Evolutionary conservation across 2,329 filamentous ascomycete genomes (phyloP).

Genomic region (Phaeosphaeria sp.): DNA sequence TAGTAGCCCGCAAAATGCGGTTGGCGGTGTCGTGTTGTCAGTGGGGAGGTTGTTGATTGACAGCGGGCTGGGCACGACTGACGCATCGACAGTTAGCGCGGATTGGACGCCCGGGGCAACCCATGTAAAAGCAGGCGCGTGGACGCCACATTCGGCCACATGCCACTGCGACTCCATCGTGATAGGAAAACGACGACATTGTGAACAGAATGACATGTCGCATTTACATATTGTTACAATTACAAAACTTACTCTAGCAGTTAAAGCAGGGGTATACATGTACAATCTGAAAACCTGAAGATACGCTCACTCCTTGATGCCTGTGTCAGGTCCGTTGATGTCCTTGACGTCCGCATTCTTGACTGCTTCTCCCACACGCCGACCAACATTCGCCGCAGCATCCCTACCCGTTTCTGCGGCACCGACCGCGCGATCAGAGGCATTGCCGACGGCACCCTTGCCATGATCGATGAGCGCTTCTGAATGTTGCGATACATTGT

Average conservation of each 20-base stretch:
- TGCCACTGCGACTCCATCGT: neutral
- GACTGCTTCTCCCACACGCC: constrained; percentile 26
- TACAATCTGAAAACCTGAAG: constrained; percentile 16
- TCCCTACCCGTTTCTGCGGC: constrained; percentile 27
- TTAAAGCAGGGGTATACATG: constrained; percentile 16
- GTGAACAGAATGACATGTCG: neutral
- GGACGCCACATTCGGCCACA: neutral
- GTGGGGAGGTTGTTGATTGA: constrained; percentile 28
- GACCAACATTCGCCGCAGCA: constrained; percentile 8
- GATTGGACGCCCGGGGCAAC: constrained; percentile 18
- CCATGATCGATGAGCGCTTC: constrained; percentile 19
- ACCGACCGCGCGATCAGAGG: constrained; percentile 14
- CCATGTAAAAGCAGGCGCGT: neutral
- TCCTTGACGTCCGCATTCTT: constrained; percentile 22
- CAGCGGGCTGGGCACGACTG: constrained; percentile 7
- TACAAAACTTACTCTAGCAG: neutral
- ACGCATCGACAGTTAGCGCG: constrained; percentile 5
- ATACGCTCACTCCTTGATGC: constrained; percentile 19
- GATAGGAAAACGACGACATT: neutral
- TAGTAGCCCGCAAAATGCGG: constrained; percentile 31
- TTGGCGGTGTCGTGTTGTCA: constrained; percentile 32
- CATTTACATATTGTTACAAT: neutral
- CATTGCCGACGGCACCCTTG: constrained; percentile 19
- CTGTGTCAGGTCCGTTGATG: constrained; percentile 20
- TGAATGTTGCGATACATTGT: constrained; percentile 13